Base-by-base conservation (phyloP, 2,329 filamentous ascomycete species). In the Capronia americana region DNA sequence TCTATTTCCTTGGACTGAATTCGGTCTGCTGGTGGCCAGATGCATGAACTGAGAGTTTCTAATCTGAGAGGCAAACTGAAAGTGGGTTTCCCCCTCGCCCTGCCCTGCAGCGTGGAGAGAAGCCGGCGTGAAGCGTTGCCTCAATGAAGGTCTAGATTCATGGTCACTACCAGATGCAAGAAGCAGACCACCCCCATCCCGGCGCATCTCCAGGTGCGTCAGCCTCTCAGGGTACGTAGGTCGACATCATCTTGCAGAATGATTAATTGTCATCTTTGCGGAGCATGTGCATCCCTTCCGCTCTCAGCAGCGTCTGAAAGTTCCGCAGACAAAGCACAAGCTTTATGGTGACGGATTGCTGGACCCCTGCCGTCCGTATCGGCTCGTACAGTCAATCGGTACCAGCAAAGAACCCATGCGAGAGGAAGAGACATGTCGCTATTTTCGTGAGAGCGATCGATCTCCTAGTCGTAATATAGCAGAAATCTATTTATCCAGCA, bases 201-300 rank as follows among this genome's bases (percentile, higher is more conserved):
- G 14, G 20, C 23, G 26, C 26, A 17, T 55, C 26, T 28, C 28
- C 51, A 28, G 17, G 51, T 14, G 48, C 20, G 8, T 51, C 48
- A 51, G 48, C 48, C 53, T 55, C 53, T 55, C 12, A 55, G 24
- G 12, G 24, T 34, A 55, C 53, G 53, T 23, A 34, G 8, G 53
- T 3, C 53, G 28, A 32, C 53, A 55, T 55, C 53, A 55, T 55
- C 48, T 34, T 55, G 28, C 53, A 55, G 53, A 34, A n/a, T 32
- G 24, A 55, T n/a, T 55, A 55, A 30, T 55, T 55, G 53, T 55
- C 53, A 55, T 55, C 28, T 17, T 30, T 34, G 53, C 10, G 53
- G 8, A 60, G 57, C 57, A 60, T 60, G 57, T 60, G 57, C 57
- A 60, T 30, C 57, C 24, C 38, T 58, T 58, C 56, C 34, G 7